A percentile compares a stretch with the other conserved stretches of the same genome.
phyloP scores from a whole-genome alignment of 2,329 filamentous ascomycete genomes.

The Microcera coccophila region DNA sequence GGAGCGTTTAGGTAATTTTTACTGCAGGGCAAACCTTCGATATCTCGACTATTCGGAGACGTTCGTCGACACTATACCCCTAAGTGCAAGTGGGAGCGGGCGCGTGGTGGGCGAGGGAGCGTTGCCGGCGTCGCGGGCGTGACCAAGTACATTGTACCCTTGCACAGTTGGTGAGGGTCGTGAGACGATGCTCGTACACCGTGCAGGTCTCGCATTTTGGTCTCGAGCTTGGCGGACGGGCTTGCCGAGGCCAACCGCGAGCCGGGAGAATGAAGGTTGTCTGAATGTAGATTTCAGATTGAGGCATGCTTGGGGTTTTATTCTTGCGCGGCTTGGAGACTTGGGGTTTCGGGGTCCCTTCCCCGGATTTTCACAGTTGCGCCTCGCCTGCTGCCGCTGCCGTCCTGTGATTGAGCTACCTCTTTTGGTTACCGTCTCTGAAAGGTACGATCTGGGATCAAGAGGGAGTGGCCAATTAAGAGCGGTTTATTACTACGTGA shows the following conservation, averaged over 20 bases:
- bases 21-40: slow-evolving; percentile 15
- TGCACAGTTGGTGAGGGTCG: too few relatives aligned
- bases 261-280: too few relatives aligned
- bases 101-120: slow-evolving; percentile 13
- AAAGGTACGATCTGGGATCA: too few relatives aligned
- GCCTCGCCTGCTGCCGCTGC: neutral
- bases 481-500: slow-evolving; percentile 14
- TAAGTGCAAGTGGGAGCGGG: slow-evolving; percentile 54
- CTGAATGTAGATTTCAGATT: too few relatives aligned
- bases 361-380: neutral
- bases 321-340: too few relatives aligned
- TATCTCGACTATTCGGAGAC: neutral
- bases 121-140: neutral
- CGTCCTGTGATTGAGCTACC: slow-evolving; percentile 7
- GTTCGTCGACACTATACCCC: slow-evolving; percentile 45
- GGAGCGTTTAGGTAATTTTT: slow-evolving; percentile 27
- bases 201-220: too few relatives aligned
- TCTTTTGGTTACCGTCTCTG: slow-evolving; percentile 13
- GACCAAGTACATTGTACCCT: neutral
- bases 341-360: neutral
- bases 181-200: too few relatives aligned
- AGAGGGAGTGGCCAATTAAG: slow-evolving; percentile 19
- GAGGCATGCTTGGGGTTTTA: neutral
- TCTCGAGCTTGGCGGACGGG: neutral
- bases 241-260: neutral